Conservation (phyloP, 192 early-diverging fungal species). For the Podila clonocystis region DNA sequence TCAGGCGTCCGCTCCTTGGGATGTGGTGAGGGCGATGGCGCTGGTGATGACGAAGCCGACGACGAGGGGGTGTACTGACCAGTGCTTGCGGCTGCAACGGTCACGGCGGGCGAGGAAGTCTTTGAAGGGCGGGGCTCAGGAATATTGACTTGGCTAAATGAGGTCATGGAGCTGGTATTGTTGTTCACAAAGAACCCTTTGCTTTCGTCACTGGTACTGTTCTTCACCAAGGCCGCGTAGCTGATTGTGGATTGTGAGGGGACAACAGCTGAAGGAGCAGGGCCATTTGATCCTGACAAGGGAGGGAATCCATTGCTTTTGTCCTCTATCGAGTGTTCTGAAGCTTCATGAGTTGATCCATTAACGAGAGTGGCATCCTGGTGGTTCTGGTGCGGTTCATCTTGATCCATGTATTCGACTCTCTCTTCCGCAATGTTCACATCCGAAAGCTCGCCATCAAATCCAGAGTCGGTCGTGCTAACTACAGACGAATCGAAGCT, state of each 20-base stretch:
- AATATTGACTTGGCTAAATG: slow-evolving; percentile 40
- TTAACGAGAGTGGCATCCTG: background rate
- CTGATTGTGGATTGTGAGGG: slow-evolving; percentile 8
- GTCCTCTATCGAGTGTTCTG: background rate
- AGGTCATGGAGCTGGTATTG: slow-evolving; percentile 24
- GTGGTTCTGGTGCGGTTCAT: background rate
- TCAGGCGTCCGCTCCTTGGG: slow-evolving; percentile 9
- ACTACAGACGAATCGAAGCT: slow-evolving; percentile 3
- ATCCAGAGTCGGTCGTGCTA: slow-evolving; percentile 1
- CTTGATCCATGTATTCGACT: background rate
- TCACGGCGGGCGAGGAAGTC: slow-evolving; percentile 9
- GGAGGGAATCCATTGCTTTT: slow-evolving; percentile 1
- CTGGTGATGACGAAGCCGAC: background rate
- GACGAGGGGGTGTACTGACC: background rate
- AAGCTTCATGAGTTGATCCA: background rate
- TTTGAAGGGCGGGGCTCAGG: slow-evolving; percentile 18
- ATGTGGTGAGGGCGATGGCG: background rate
- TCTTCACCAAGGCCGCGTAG: slow-evolving; percentile 39
- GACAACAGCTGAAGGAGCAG: background rate
- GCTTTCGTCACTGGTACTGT: background rate
- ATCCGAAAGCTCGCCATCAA: slow-evolving; percentile 15
- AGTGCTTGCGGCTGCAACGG: slow-evolving; percentile 18
- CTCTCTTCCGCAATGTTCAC: background rate
- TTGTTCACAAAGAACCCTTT: background rate
- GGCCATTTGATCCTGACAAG: background rate